Conservation (phyloP, 441 rosid genomes). For the Euphorbia schlechtendalii region DNA sequence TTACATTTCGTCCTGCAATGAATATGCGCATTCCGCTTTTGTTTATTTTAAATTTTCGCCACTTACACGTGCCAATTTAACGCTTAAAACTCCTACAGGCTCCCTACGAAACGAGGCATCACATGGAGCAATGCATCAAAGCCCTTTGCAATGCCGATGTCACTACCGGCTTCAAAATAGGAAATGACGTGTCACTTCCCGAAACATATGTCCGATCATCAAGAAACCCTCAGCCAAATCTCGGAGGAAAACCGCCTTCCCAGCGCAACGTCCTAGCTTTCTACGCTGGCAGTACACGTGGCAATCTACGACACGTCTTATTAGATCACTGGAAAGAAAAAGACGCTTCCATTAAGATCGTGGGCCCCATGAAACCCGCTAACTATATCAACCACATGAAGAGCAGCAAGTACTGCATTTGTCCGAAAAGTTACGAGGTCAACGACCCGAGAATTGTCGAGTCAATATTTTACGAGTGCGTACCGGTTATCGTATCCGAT, state of each 20-base stretch:
- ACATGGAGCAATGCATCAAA: slow-evolving; percentile 91
- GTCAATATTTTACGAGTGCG: slow-evolving; percentile 78
- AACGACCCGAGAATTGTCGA: slow-evolving; percentile 86
- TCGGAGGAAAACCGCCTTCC: slow-evolving; percentile 80
- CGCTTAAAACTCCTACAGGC: slow-evolving; percentile 44
- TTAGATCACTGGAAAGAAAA: slow-evolving; percentile 78
- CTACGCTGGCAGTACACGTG: slow-evolving; percentile 83
- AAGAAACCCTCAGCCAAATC: slow-evolving; percentile 78
- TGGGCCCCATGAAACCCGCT: slow-evolving; percentile 74
- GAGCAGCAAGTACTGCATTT: slow-evolving; percentile 82
- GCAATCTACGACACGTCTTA: slow-evolving; percentile 64
- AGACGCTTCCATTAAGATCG: slow-evolving; percentile 66
- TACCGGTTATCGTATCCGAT: slow-evolving; percentile 83
- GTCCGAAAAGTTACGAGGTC: slow-evolving; percentile 84
- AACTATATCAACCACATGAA: slow-evolving; percentile 81
- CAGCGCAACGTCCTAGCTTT: slow-evolving; percentile 61
- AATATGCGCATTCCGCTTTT: too few species aligned
- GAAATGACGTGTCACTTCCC: slow-evolving; percentile 87
- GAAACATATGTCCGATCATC: slow-evolving; percentile 87
- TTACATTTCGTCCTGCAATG: too few species aligned
- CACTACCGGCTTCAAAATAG: slow-evolving; percentile 75
- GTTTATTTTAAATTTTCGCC: too few species aligned
- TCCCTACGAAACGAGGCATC: slow-evolving; percentile 88
- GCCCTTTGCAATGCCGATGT: slow-evolving; percentile 92
- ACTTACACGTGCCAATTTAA: too few species aligned